These are phyloP conservation scores for Santalum album DNA, from an alignment of 164 flowering plant species.

Conservation along the genomic window DNA sequence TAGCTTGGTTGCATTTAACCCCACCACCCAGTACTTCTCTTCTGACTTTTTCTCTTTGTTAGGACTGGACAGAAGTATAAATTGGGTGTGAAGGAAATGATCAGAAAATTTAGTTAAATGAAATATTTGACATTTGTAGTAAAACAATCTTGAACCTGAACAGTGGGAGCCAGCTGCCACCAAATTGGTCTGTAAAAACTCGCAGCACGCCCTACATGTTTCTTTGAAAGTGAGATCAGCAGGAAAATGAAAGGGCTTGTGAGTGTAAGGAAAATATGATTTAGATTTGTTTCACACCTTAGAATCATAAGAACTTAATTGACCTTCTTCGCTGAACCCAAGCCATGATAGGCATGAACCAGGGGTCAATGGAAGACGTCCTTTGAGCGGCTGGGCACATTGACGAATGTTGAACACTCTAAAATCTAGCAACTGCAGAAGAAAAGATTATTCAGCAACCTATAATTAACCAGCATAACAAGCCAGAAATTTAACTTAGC, in stretches of 20 bases:
- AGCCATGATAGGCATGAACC: conserved; percentile 82
- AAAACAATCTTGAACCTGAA: conserved; percentile 55
- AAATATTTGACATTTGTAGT: conserved; percentile 1
- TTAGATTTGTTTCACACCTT: conserved; percentile 42
- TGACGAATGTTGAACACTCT: conserved; percentile 51
- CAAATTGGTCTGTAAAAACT: conserved; percentile 67
- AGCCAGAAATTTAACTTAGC: background rate
- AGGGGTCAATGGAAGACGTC: conserved; percentile 73
- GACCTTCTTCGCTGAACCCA: conserved; percentile 95
- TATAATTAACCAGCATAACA: background rate
- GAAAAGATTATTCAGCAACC: background rate
- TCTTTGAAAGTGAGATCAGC: conserved; percentile 8
- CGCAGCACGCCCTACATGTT: conserved; percentile 72
- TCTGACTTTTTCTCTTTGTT: conserved; percentile 57
- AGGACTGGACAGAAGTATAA: conserved; percentile 34
- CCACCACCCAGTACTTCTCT: conserved; percentile 86
- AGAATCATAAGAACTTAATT: conserved; percentile 82
- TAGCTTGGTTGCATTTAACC: conserved; percentile 63
- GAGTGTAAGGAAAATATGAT: background rate
- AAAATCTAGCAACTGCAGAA: conserved; percentile 73
- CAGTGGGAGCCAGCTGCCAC: conserved; percentile 90
- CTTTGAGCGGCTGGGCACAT: conserved; percentile 50
- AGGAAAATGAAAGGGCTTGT: background rate
- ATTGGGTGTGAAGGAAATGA: background rate
- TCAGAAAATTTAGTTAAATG: background rate